Evolutionary conservation across 805 yeast species (phyloP).

Genomic region (Metschnikowia noctiluminum): DNA sequence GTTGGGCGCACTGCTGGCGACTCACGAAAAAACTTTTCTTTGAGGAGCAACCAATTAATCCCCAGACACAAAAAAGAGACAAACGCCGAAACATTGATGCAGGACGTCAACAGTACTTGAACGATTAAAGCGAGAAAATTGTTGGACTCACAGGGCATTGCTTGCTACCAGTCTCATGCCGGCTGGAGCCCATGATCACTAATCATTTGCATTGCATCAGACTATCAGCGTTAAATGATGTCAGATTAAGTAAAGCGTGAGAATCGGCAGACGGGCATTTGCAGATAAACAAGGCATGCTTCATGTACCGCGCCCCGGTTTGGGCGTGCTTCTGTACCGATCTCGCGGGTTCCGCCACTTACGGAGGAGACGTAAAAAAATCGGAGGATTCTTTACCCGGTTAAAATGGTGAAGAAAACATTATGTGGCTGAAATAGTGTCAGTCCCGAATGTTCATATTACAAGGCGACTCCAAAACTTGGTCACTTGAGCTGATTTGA

Average conservation of each 20-base stretch:
- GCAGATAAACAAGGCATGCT: not conserved
- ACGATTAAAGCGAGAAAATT: not conserved
- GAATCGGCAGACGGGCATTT: not conserved
- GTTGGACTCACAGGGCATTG: too few relatives aligned
- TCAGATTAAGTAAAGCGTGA: constrained; percentile 4
- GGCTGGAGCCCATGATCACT: not conserved
- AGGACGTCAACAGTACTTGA: not conserved
- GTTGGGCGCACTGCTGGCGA: not conserved
- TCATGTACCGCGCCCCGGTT: constrained; percentile 3
- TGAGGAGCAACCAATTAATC: not conserved
- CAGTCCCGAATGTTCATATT: too few relatives aligned
- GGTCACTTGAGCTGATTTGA: too few relatives aligned
- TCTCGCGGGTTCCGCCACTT: not conserved
- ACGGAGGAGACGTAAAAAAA: too few relatives aligned
- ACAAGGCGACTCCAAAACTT: too few relatives aligned
- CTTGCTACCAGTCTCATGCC: too few relatives aligned
- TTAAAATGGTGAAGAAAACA: too few relatives aligned
- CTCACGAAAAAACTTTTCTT: not conserved
- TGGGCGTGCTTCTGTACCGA: not conserved
- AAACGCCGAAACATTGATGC: too few relatives aligned
- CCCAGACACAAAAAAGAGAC: not conserved
- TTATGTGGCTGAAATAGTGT: too few relatives aligned
- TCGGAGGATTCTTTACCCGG: too few relatives aligned
- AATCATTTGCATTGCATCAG: not conserved
- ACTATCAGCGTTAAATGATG: not conserved